Base-by-base conservation (phyloP, 1,284 basidiomycete species). In the Ustilago shanxiensis region DNA sequence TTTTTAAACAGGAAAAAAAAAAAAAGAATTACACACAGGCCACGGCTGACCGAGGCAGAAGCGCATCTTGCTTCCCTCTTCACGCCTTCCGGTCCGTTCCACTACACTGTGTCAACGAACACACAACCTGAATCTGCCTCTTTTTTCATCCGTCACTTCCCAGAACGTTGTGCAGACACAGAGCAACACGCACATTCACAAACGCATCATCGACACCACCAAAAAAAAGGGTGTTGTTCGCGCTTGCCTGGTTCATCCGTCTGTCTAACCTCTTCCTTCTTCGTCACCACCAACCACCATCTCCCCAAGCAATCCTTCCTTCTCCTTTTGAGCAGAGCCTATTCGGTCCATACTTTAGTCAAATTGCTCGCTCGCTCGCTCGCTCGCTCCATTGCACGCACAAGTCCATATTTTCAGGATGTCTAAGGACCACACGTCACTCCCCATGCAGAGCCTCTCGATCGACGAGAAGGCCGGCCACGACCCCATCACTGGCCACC, bases 401-500 rank as follows among this genome's bases (percentile, higher is more conserved):
- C 18, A 3, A 35, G 22, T 2, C 18, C 1, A 26, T 35, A 8
- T 44, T 49, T 11, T n/a, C 44, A 52, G 24, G 39, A 83, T 82
- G 81, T 76, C 81, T 54, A 81, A 82, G 65, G 71, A 82, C 57
- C 81, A 83, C 72, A 83, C 73, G 26, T 54, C 79, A 29, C 79
- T 82, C 37, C 79, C 80, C 20, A 81, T 83, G 78, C 79, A 80
- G 68, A 79, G 72, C 66, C 68, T 78, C 55, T 77, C 72, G 33
- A 67, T 82, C 58, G 82, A 83, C 60, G 82, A 83, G 70, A 83
- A 83, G 73, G 67, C 69, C n/a, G 70, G 67, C 47, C 81, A 83
- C 77, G 81, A 83, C 51, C 81, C 79, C 57, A 83, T 83, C 66
- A 76, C 74, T 29, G 81, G 81, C 47, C 79, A 83, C 63, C 63